Conservation (phyloP, 2,329 filamentous ascomycete species). For the Blastomyces silverae region DNA sequence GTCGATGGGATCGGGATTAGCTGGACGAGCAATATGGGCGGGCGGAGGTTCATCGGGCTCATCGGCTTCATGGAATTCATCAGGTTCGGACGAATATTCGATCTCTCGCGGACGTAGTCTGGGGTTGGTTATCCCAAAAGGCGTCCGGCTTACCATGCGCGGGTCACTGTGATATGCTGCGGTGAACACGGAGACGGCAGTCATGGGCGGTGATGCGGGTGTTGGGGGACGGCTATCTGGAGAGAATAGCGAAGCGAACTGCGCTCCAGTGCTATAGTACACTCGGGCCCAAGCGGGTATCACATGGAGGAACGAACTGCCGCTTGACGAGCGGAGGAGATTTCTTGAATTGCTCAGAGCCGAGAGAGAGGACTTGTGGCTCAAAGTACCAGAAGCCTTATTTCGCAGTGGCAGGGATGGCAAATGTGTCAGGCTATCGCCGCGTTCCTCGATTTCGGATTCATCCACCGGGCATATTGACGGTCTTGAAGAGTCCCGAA, state of each 20-base stretch:
- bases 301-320: slow-evolving; percentile 40
- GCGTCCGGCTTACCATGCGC: slow-evolving; percentile 29
- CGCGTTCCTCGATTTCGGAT: slow-evolving; percentile 30
- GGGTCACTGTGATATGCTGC: slow-evolving; percentile 27
- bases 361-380: slow-evolving; percentile 42
- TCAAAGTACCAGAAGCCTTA: slow-evolving; percentile 29
- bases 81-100: slow-evolving; percentile 14
- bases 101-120: slow-evolving; percentile 21
- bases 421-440: slow-evolving; percentile 35
- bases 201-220: slow-evolving; percentile 42
- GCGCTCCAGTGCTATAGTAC: slow-evolving; percentile 60
- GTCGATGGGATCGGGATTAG: slow-evolving; percentile 34
- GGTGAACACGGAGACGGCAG: slow-evolving; percentile 22
- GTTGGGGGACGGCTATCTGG: slow-evolving; percentile 32
- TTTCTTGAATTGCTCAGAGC: slow-evolving; percentile 35
- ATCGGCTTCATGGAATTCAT: slow-evolving; percentile 11
- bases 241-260: slow-evolving; percentile 35
- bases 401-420: slow-evolving; percentile 27
- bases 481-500: slow-evolving; percentile 24
- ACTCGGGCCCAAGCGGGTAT: slow-evolving; percentile 50
- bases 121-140: slow-evolving; percentile 29
- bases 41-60: slow-evolving; percentile 14
- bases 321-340: slow-evolving; percentile 39
- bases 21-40: slow-evolving; percentile 16
- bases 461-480: slow-evolving; percentile 34